Evolutionary conservation across 805 yeast species (phyloP).

Genomic region (Metschnikowia sp.): DNA sequence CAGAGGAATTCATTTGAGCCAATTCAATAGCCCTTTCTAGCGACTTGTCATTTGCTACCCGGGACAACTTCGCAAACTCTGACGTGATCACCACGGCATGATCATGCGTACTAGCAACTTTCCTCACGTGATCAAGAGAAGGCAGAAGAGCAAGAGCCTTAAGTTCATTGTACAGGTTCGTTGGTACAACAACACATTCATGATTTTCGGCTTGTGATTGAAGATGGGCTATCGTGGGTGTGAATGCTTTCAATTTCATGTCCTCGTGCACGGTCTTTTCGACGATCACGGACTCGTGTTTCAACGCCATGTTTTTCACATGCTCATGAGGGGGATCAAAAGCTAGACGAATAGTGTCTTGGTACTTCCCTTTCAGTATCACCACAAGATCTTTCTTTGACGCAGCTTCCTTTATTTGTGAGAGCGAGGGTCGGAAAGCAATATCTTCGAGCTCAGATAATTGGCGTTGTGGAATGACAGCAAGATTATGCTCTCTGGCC

Average conservation of each 20-base stretch:
- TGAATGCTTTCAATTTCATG: slow-evolving; percentile 7
- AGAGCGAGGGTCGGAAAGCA: slow-evolving; percentile 2
- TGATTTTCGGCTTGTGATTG: slow-evolving; percentile 7
- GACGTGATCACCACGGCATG: slow-evolving; percentile 2
- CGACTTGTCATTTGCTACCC: slow-evolving; percentile 1
- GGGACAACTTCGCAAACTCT: slow-evolving; percentile 2
- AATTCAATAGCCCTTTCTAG: slow-evolving; percentile 13
- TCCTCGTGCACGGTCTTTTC: slow-evolving; percentile 3
- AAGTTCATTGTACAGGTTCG: slow-evolving; percentile 1
- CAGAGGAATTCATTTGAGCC: slow-evolving; percentile 30
- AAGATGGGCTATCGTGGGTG: slow-evolving; percentile 13
- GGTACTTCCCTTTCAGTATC: slow-evolving; percentile 6
- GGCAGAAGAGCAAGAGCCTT: slow-evolving; percentile 9
- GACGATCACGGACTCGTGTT: slow-evolving; percentile 7
- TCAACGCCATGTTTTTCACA: slow-evolving; percentile 6
- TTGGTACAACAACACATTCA: slow-evolving; percentile 8
- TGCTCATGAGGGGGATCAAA: slow-evolving; percentile 15
- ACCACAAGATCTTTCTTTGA: slow-evolving; percentile 13
- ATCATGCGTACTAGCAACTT: slow-evolving; percentile 4
- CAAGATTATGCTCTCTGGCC: slow-evolving; percentile 4
- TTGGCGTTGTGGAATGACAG: slow-evolving; percentile 5
- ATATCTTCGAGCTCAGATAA: slow-evolving; percentile 6
- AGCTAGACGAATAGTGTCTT: slow-evolving; percentile 8
- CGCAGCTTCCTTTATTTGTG: slow-evolving; percentile 7
- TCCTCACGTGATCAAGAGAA: slow-evolving; percentile 4